These are phyloP conservation scores for Coemansia sp. DNA, from an alignment of 371 early-diverging fungal species.

Conservation along the genomic window DNA sequence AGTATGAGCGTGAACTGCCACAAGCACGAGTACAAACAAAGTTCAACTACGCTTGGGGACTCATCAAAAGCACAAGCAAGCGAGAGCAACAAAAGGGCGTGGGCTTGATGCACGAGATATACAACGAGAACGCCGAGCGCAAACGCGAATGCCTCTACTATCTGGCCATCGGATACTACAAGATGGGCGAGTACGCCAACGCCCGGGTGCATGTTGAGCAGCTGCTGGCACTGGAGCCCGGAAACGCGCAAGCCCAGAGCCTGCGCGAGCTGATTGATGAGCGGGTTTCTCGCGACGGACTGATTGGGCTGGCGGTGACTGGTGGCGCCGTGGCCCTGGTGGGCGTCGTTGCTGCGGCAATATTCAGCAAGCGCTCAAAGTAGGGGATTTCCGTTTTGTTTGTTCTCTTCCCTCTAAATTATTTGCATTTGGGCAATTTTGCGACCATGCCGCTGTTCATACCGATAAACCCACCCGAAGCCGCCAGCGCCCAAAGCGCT, in stretches of 20 bases:
- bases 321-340: conserved; percentile 75
- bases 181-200: conserved; percentile 79
- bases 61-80: conserved; percentile 67
- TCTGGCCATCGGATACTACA: conserved; percentile 86
- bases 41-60: conserved; percentile 96
- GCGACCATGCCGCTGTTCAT: conserved; percentile 31
- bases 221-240: conserved; percentile 78
- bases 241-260: conserved; percentile 76
- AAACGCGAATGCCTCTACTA: conserved; percentile 94
- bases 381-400: not conserved
- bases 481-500: not conserved
- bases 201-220: conserved; percentile 77
- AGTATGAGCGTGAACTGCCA: conserved; percentile 69
- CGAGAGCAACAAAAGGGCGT: conserved; percentile 76
- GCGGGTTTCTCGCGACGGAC: conserved; percentile 81
- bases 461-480: conserved; percentile 35
- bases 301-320: conserved; percentile 87
- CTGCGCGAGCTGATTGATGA: conserved; percentile 80
- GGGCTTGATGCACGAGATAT: conserved; percentile 81
- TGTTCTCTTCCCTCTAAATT: no score
- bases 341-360: conserved; percentile 50
- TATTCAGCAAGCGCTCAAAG: conserved; percentile 36
- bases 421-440: not conserved
- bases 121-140: conserved; percentile 76
- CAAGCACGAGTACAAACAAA: conserved; percentile 80